A percentile compares a stretch with the other conserved stretches of the same genome.
Evolutionary conservation across 805 yeast species (phyloP).

Genomic region (Starmera caribaea): DNA sequence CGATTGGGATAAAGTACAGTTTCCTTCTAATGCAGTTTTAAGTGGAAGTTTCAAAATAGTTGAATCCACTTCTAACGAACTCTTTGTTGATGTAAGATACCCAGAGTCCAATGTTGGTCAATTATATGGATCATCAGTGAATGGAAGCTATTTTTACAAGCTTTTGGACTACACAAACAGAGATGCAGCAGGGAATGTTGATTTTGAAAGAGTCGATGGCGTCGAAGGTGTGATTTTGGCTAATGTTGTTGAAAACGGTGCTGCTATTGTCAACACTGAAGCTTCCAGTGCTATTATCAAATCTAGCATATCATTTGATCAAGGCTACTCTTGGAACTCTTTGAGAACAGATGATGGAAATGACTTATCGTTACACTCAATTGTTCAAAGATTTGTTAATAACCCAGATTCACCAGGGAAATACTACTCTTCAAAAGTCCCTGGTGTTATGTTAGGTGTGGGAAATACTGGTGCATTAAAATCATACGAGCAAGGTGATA

Average conservation of each 20-base stretch:
- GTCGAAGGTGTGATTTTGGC: slow-evolving; percentile 59
- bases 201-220: slow-evolving; percentile 31
- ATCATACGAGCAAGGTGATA: slow-evolving; percentile 24
- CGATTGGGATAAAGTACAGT: slow-evolving; percentile 23
- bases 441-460: slow-evolving; percentile 35
- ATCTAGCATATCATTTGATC: slow-evolving; percentile 28
- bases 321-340: slow-evolving; percentile 25
- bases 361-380: slow-evolving; percentile 28
- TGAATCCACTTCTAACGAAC: slow-evolving; percentile 28
- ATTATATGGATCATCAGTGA: slow-evolving; percentile 26
- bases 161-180: slow-evolving; percentile 33
- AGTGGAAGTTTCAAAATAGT: slow-evolving; percentile 21
- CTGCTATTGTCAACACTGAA: slow-evolving; percentile 4
- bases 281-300: slow-evolving; percentile 7
- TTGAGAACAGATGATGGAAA: slow-evolving; percentile 20
- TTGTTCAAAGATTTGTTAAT: slow-evolving; percentile 19
- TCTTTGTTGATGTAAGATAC: slow-evolving; percentile 29
- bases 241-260: slow-evolving; percentile 21
- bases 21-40: slow-evolving; percentile 18
- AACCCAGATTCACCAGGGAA: slow-evolving; percentile 17
- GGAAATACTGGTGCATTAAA: slow-evolving; percentile 26
- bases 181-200: slow-evolving; percentile 19
- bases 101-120: slow-evolving; percentile 18
- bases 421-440: slow-evolving; percentile 30
- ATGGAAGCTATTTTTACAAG: slow-evolving; percentile 41